Evolutionary conservation across 2,329 filamentous ascomycete genomes (phyloP).

Genomic region (Rhinocladiella similis): DNA sequence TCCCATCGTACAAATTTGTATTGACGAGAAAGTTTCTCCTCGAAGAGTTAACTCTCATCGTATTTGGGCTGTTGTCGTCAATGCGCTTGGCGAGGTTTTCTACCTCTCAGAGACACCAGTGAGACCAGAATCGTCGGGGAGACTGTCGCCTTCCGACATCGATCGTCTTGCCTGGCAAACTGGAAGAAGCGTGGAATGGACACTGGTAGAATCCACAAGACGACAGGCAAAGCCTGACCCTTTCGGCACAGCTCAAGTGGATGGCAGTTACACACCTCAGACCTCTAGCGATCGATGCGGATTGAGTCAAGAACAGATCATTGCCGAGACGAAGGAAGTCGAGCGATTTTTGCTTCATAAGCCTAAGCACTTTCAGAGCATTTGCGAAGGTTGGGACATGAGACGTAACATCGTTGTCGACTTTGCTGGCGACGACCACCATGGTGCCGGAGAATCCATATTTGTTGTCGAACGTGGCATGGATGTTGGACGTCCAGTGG

Average conservation of each 20-base stretch:
- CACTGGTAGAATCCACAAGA: slow-evolving; percentile 73
- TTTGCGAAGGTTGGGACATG: slow-evolving; percentile 92
- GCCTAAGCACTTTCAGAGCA: slow-evolving; percentile 74
- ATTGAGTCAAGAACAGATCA: slow-evolving; percentile 68
- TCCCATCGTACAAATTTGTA: slow-evolving; percentile 77
- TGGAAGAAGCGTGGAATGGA: slow-evolving; percentile 78
- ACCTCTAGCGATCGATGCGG: slow-evolving; percentile 74
- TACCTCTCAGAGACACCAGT: slow-evolving; percentile 73
- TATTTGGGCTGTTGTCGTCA: slow-evolving; percentile 89
- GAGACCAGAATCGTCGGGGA: slow-evolving; percentile 52
- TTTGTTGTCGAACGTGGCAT: slow-evolving; percentile 73
- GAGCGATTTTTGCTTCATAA: slow-evolving; percentile 71
- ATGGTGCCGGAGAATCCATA: slow-evolving; percentile 72
- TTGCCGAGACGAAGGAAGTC: slow-evolving; percentile 77
- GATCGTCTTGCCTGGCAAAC: slow-evolving; percentile 75
- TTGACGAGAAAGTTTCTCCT: slow-evolving; percentile 78
- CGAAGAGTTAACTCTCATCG: slow-evolving; percentile 69
- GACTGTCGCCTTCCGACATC: slow-evolving; percentile 50
- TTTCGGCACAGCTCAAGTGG: slow-evolving; percentile 65
- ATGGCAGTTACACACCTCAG: slow-evolving; percentile 77
- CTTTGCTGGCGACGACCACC: slow-evolving; percentile 78
- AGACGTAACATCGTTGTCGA: slow-evolving; percentile 80
- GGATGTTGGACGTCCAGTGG: slow-evolving; percentile 57
- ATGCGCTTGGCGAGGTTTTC: slow-evolving; percentile 88
- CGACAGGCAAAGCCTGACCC: slow-evolving; percentile 72